Base-by-base conservation (phyloP, 176 grass and related monocot species). In the Rhynchospora breviuscula region DNA sequence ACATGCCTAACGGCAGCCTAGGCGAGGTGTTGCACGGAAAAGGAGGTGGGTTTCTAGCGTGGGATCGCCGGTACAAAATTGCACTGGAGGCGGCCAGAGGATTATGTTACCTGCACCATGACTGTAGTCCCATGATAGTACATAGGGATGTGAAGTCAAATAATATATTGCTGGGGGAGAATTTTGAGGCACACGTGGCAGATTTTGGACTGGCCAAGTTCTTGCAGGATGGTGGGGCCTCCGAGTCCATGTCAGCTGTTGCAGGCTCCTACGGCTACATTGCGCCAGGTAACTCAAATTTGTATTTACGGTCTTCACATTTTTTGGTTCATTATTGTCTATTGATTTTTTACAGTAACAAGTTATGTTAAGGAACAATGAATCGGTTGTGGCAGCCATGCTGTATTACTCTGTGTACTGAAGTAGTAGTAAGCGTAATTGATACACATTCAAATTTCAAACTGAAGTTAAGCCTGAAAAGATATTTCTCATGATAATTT, bases 161-260 rank as follows among this genome's bases (percentile, higher is more conserved):
- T 87, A 99, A 99, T 86, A 99, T 95, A 71, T 80, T 99, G 11
- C 88, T 98, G 2, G 92, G 87, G 0, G 88, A 88, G 48, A 35
- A 86, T 81, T 78, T 88, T n/a, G 95, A 99, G 83, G 96, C 96
- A 2, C 96, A 93, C 78, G 93, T 99, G 31, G 96, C 96, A 3
- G 96, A 99, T 84, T 99, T 99, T 65, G 96, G 96, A 0, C 93
- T 99, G 43, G 96, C 96, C 83, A 99, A 99, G 91, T 99, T 99
- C 86, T 83, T 94, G 31, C 86, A 76, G 25, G 78, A 83, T 73
- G 79, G 72, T 26, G 79, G 31, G 51, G 86, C 78, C 14, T 88
- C 88, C 26, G 92, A 94, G 82, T 93, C 92, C 92, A 94, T 98
- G 92, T 99, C 96, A 61, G 93, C 93, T 33, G 91, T 98, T 72